A percentile compares a stretch with the other conserved stretches of the same genome.
Evolutionary conservation across 2,329 filamentous ascomycete species (phyloP).

Genomic region (Paecilomyces niveus): DNA sequence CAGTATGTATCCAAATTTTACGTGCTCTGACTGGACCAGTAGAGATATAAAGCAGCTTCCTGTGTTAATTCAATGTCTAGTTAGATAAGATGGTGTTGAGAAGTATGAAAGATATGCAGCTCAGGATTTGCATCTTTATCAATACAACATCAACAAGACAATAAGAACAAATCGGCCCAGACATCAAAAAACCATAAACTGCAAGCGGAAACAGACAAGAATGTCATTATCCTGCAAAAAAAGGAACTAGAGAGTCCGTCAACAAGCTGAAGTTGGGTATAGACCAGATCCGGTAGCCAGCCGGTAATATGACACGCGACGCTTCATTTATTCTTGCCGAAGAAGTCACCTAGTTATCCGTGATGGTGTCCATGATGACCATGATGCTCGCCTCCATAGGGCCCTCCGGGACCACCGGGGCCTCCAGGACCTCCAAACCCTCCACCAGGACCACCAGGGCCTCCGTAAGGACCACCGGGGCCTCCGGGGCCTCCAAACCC

Average conservation of each 20-base stretch:
- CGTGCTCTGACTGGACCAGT: too few relatives aligned
- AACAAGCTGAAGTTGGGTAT: background rate
- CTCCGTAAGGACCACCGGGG: too few relatives aligned
- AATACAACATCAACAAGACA: background rate
- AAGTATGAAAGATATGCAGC: background rate
- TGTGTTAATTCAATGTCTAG: background rate
- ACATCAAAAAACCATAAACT: background rate
- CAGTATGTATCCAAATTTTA: too few relatives aligned
- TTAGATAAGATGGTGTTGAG: background rate
- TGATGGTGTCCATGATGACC: background rate
- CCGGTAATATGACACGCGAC: background rate
- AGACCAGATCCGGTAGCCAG: background rate
- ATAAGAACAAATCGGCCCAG: background rate
- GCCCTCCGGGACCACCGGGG: too few relatives aligned
- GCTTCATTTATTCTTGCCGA: slow-evolving; percentile 24
- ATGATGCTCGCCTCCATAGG: background rate
- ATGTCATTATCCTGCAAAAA: background rate
- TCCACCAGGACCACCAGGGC: too few relatives aligned
- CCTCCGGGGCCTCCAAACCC: too few relatives aligned
- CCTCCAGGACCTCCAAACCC: too few relatives aligned
- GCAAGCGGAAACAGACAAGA: background rate
- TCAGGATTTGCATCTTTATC: background rate
- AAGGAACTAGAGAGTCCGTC: background rate
- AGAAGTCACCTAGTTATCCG: slow-evolving; percentile 19
- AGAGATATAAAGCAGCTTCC: too few relatives aligned